Percentiles rank a stretch among this genome's conserved stretches.
These are phyloP conservation scores for Candolleomyces aberdarensis DNA, from an alignment of 768 basidiomycete genomes.

Conservation along the genomic window DNA sequence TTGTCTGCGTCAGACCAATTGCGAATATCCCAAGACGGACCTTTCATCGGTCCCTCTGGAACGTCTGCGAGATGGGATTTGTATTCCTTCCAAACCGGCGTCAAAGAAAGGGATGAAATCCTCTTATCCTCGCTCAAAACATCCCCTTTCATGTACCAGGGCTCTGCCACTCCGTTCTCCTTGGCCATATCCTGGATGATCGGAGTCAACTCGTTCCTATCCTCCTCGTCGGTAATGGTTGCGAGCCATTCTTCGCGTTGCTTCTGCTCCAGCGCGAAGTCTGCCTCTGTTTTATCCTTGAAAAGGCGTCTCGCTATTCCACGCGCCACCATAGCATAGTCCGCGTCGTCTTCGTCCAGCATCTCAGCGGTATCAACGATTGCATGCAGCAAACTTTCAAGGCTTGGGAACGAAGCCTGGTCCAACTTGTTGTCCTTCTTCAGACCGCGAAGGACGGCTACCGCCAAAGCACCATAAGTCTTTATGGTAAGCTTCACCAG, in stretches of 20 bases:
- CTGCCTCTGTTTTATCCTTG: conserved; percentile 24
- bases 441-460: conserved; percentile 30
- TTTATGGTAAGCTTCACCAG: conserved; percentile 28
- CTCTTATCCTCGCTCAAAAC: conserved; percentile 22
- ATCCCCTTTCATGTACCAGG: conserved; percentile 29
- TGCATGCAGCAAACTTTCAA: conserved; percentile 29
- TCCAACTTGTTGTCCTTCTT: conserved; percentile 27
- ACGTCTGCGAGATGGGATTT: conserved; percentile 21
- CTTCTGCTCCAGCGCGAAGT: conserved; percentile 24
- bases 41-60: conserved; percentile 25
- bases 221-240: conserved; percentile 19
- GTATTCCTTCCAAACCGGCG: conserved; percentile 38
- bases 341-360: conserved; percentile 18
- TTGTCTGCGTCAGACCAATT: conserved; percentile 31
- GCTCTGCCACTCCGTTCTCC: conserved; percentile 17
- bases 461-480: conserved; percentile 30
- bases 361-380: conserved; percentile 23
- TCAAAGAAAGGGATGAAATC: conserved; percentile 21
- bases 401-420: conserved; percentile 24
- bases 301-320: conserved; percentile 31
- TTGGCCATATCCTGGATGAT: conserved; percentile 18
- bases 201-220: conserved; percentile 16
- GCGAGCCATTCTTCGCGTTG: conserved; percentile 29
- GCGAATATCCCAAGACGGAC: conserved; percentile 34
- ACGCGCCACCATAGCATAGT: conserved; percentile 30